Evolutionary conservation across 192 early-diverging fungal genomes (phyloP).

Genomic region (Rhizoclosmatium sp.): DNA sequence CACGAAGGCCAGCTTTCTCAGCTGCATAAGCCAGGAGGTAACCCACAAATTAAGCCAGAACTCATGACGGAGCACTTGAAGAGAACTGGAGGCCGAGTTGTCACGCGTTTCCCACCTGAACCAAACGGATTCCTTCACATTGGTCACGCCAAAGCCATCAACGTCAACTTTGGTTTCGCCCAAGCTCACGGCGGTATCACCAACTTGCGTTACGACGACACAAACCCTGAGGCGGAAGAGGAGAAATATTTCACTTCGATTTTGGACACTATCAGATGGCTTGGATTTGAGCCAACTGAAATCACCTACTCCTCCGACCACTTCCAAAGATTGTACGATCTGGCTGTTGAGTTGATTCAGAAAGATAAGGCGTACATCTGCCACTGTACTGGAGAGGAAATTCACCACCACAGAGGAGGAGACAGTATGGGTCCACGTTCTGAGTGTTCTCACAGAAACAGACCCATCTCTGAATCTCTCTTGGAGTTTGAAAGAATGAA

Average conservation of each 20-base stretch:
- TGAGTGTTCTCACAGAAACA: slow-evolving; percentile 89
- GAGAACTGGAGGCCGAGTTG: slow-evolving; percentile 87
- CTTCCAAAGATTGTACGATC: slow-evolving; percentile 95
- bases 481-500: slow-evolving; percentile 98
- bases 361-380: slow-evolving; percentile 92
- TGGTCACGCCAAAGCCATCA: slow-evolving; percentile 99
- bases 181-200: slow-evolving; percentile 86
- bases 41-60: slow-evolving; percentile 92
- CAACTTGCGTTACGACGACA: slow-evolving; percentile 92
- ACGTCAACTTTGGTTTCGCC: slow-evolving; percentile 99
- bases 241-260: slow-evolving; percentile 96
- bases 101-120: slow-evolving; percentile 99
- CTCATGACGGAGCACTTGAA: slow-evolving; percentile 91
- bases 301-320: slow-evolving; percentile 98
- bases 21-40: slow-evolving; percentile 95
- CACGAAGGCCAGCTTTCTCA: slow-evolving; percentile 91
- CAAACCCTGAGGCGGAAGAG: slow-evolving; percentile 94
- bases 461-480: slow-evolving; percentile 92
- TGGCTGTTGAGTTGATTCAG: slow-evolving; percentile 91
- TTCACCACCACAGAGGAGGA: slow-evolving; percentile 91
- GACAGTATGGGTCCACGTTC: slow-evolving; percentile 83
- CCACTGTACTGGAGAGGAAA: slow-evolving; percentile 95
- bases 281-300: slow-evolving; percentile 91
- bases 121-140: slow-evolving; percentile 99
- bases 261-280: slow-evolving; percentile 91